Evolutionary conservation across 129 eudicot species (phyloP).

Genomic region (Ambrosia artemisiifolia): DNA sequence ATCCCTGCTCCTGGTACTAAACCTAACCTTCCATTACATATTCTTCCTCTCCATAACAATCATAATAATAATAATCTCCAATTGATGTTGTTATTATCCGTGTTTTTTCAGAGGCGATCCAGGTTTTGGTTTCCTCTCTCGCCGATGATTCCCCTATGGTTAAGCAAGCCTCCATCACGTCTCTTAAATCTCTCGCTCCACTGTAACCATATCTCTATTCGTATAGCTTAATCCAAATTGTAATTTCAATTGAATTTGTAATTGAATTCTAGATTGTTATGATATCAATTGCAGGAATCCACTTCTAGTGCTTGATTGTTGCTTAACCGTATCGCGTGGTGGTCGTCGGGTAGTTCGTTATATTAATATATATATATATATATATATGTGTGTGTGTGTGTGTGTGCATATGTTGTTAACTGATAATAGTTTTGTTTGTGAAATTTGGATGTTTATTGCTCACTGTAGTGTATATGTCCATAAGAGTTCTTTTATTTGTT

Average conservation of each 20-base stretch:
- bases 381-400: too few species aligned
- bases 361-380: too few species aligned
- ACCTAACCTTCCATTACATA: neutral
- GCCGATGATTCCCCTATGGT: conserved; percentile 84
- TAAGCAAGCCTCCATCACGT: conserved; percentile 74
- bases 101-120: conserved; percentile 73
- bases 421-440: neutral
- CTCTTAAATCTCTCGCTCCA: conserved; percentile 78
- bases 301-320: conserved; percentile 87
- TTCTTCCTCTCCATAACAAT: neutral
- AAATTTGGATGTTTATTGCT: too few species aligned
- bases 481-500: conserved; percentile 9
- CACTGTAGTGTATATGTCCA: too few species aligned
- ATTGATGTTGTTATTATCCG: neutral
- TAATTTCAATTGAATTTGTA: neutral
- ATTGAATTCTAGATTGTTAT: conserved; percentile 5
- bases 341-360: conserved; percentile 73
- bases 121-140: conserved; percentile 75
- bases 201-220: conserved; percentile 34
- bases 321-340: conserved; percentile 83
- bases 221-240: neutral
- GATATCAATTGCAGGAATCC: conserved; percentile 59
- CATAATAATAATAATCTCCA: neutral
- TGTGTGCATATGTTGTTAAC: neutral
- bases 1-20: conserved; percentile 68